Evolutionary conservation across 257 asterid species (phyloP).

Genomic region (Penstemon davidsonii): DNA sequence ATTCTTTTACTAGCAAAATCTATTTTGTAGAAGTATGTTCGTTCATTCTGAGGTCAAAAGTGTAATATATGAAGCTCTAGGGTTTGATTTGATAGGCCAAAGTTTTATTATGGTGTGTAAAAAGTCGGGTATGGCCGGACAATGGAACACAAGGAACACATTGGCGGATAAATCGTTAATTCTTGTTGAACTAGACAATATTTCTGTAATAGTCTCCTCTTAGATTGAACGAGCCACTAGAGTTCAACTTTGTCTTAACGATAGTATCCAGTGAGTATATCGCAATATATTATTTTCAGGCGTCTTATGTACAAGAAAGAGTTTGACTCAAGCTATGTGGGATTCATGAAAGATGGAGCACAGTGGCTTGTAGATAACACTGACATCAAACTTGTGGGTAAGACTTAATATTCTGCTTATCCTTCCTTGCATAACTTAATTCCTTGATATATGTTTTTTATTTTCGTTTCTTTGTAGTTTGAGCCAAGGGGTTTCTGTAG

Average conservation of each 20-base stretch:
- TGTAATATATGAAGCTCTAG: too few relatives aligned
- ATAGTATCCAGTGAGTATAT: not conserved
- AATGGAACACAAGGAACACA: not conserved
- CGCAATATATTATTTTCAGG: slow-evolving; percentile 45
- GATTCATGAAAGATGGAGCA: slow-evolving; percentile 94
- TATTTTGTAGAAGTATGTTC: not conserved
- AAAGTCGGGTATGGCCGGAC: too few relatives aligned
- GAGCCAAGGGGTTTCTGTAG: not conserved
- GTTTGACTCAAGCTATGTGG: slow-evolving; percentile 84
- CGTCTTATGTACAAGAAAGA: slow-evolving; percentile 81
- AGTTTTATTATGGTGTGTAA: not conserved
- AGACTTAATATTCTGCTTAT: slow-evolving; percentile 9
- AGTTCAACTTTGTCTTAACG: not conserved
- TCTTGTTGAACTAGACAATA: too few relatives aligned
- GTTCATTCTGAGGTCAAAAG: not conserved
- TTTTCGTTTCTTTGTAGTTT: not conserved
- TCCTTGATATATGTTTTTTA: not conserved
- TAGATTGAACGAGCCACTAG: slow-evolving; percentile 1
- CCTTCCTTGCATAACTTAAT: not conserved
- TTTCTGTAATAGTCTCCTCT: slow-evolving; percentile 12
- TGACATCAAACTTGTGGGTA: slow-evolving; percentile 95
- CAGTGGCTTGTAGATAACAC: slow-evolving; percentile 94
- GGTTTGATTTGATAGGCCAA: too few relatives aligned
- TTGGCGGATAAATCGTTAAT: not conserved
- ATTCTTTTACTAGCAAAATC: not conserved